Conservation (phyloP, 1,139 yeast genomes). For the Taphrina flavorubra region DNA sequence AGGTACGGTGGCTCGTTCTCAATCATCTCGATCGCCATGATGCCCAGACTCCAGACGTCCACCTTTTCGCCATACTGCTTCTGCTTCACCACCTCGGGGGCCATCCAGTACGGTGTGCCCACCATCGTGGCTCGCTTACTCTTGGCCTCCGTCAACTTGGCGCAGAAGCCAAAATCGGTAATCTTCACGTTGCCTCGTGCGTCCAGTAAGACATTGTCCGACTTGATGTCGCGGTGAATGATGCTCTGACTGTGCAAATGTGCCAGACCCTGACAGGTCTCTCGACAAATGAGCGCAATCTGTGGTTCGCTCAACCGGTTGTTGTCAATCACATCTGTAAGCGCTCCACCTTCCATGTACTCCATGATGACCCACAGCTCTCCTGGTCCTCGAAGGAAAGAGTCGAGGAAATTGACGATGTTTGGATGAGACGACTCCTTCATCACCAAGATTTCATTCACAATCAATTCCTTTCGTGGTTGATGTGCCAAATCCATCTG, state of each 20-base stretch:
- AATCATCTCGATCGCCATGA: conserved; percentile 98
- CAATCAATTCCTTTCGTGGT: conserved; percentile 93
- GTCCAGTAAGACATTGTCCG: conserved; percentile 89
- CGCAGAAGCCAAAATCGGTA: conserved; percentile 98
- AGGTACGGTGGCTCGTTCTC: conserved; percentile 98
- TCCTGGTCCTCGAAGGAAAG: conserved; percentile 65
- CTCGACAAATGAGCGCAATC: conserved; percentile 87
- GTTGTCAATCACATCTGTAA: conserved; percentile 88
- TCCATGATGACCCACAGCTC: conserved; percentile 95
- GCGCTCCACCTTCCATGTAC: conserved; percentile 88
- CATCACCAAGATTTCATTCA: conserved; percentile 93
- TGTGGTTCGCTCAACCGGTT: conserved; percentile 83
- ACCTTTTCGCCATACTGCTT: conserved; percentile 81
- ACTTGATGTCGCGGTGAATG: conserved; percentile 93
- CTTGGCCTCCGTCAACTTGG: conserved; percentile 89
- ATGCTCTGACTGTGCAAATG: conserved; percentile 89
- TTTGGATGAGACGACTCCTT: conserved; percentile 87
- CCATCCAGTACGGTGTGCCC: conserved; percentile 99
- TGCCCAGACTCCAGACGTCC: conserved; percentile 97
- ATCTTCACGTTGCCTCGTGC: conserved; percentile 88
- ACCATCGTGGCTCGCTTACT: conserved; percentile 97
- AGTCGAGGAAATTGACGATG: conserved; percentile 89
- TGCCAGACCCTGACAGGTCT: conserved; percentile 88
- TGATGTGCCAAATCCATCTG: conserved; percentile 93
- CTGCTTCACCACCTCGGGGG: conserved; percentile 97